A percentile compares a stretch with the other conserved stretches of the same genome.
Conservation (phyloP, 257 asterid genomes). For the Penstemon newberryi region DNA sequence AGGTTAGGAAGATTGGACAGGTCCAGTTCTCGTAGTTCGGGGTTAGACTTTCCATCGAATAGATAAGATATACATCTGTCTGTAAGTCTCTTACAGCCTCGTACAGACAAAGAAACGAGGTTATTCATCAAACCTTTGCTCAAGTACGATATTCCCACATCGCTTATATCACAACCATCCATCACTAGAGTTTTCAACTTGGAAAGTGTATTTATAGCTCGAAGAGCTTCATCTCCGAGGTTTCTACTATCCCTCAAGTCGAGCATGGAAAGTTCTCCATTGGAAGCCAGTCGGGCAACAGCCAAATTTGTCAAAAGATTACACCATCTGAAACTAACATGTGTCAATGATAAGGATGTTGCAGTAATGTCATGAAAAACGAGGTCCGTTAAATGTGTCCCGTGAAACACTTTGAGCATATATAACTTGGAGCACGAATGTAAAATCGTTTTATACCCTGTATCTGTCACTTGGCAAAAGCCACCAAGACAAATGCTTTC, state of each 20-base stretch:
- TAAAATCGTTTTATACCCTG: conserved; percentile 82
- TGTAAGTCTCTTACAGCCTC: conserved; percentile 93
- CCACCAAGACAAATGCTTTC: conserved; percentile 97
- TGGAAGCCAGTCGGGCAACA: conserved; percentile 65
- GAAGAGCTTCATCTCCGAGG: conserved; percentile 81
- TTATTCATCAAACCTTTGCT: conserved; percentile 56
- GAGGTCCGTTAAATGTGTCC: conserved; percentile 83
- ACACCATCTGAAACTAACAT: conserved; percentile 92
- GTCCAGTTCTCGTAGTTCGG: conserved; percentile 64
- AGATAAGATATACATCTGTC: conserved; percentile 68
- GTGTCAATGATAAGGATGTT: conserved; percentile 73
- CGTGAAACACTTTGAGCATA: conserved; percentile 71
- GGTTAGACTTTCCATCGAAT: conserved; percentile 55
- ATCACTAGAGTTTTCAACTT: conserved; percentile 65
- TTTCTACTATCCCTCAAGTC: conserved; percentile 86
- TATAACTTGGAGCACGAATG: conserved; percentile 82
- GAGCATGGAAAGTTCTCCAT: conserved; percentile 53
- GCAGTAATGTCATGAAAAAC: conserved; percentile 89
- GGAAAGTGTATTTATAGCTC: conserved; percentile 61
- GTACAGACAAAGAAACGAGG: conserved; percentile 67
- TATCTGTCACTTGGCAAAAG: conserved; percentile 88
- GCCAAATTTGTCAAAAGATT: conserved; percentile 77
- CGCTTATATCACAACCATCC: conserved; percentile 86
- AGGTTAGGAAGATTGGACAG: conserved; percentile 79
- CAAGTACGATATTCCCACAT: conserved; percentile 68